Evolutionary conservation across 2,329 filamentous ascomycete genomes (phyloP).

Genomic region (Triangularia setosa): DNA sequence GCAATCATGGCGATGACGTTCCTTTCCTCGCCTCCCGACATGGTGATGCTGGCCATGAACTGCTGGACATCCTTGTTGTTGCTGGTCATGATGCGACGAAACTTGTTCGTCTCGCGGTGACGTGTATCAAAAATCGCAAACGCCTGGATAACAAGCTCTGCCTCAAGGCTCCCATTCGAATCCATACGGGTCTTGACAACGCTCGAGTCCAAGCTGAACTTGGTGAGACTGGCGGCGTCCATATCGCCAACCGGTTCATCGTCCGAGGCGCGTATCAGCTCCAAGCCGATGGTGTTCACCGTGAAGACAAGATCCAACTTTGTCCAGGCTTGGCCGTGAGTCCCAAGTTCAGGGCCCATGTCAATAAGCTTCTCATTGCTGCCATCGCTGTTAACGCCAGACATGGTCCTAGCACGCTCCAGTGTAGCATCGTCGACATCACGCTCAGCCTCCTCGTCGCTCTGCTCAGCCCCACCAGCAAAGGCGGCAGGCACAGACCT

Average conservation of each 20-base stretch:
- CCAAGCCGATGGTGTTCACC: slow-evolving; percentile 80
- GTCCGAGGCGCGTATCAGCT: slow-evolving; percentile 74
- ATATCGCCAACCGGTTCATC: slow-evolving; percentile 74
- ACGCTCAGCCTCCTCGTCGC: slow-evolving; percentile 68
- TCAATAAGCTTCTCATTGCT: slow-evolving; percentile 46
- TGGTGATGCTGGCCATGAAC: slow-evolving; percentile 95
- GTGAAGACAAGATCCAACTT: slow-evolving; percentile 91
- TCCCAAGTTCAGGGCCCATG: slow-evolving; percentile 66
- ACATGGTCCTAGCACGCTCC: slow-evolving; percentile 45
- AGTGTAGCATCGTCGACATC: slow-evolving; percentile 61
- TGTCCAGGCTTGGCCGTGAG: slow-evolving; percentile 73
- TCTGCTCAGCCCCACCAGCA: slow-evolving; percentile 65
- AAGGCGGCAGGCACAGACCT: slow-evolving; percentile 86
- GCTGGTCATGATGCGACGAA: slow-evolving; percentile 95
- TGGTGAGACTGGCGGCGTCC: slow-evolving; percentile 78
- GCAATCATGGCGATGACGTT: slow-evolving; percentile 88
- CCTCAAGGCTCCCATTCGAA: slow-evolving; percentile 85
- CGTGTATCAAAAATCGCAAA: slow-evolving; percentile 94
- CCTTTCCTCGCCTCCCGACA: slow-evolving; percentile 77
- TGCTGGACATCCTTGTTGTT: slow-evolving; percentile 95
- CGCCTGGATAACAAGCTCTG: slow-evolving; percentile 86
- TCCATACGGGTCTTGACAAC: slow-evolving; percentile 89
- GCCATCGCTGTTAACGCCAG: slow-evolving; percentile 33
- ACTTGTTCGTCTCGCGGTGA: slow-evolving; percentile 87
- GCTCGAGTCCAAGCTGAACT: slow-evolving; percentile 91